Evolutionary conservation across 371 early-diverging fungal species (phyloP), one percentile per base, ranked within the genome.

Genomic region (Mortierella sp.): DNA sequence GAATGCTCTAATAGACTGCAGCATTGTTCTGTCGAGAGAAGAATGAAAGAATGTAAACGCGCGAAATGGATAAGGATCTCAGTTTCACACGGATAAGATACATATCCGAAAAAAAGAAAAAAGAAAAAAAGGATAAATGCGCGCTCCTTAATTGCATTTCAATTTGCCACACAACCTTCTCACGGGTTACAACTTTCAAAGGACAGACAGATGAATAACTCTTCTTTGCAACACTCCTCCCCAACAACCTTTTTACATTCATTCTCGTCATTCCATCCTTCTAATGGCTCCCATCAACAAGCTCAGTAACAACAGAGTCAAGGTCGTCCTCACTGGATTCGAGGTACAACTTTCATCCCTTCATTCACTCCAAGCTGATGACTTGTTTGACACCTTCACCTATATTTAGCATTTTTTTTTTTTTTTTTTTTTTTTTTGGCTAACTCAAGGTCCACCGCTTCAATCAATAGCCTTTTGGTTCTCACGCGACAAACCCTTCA

Each of bases 301-400:
- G 47, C 48, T 0, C 48, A 21, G n/a, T 32, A 52, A n/a, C 70
- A 45, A 66, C 67, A 80, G 64, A 33, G 83, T 82, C 71, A 76
- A 77, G 57, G 77, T 77, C 67, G 67, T 82, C 58, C 63, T 82
- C 47, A 82, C 83, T 3, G 83, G 83, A 47, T 82, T 82, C 58
- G 77, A 82, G 83, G 83, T 82, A 81, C 9, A 24, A 10, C n/a
- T 15, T 38, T 22, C 13, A 28, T 57, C 22, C 21, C 63, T 8
- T 7, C 55, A 36, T 61, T 9, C 22, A n/a, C 45, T 28, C 36
- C 36, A 36, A 36, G 36, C 6, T 36, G 6, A 36, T 36, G 36
- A 1, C 36, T 36, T 36, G 4, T 36, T 36, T 36, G 36, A 36
- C n/a, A 19, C 40, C 38, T n/a, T 9, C 21, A 13, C 24, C 10